phyloP scores from a whole-genome alignment of 352 stramenopile genomes.

The Pythium volutum region DNA sequence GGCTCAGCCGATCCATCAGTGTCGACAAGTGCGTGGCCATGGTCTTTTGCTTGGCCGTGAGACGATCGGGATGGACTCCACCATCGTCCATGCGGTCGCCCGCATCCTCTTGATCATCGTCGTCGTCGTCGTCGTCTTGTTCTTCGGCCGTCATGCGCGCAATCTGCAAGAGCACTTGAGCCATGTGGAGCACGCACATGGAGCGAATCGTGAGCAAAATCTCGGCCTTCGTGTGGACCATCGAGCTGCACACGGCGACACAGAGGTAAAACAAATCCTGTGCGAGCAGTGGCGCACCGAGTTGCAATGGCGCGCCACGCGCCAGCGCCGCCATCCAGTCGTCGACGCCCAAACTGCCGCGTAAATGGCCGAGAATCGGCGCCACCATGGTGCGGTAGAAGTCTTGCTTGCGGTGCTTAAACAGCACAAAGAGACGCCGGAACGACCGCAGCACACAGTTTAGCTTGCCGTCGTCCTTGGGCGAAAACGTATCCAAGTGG shows the following conservation, averaged over 20 bases:
- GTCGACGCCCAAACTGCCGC: conserved; percentile 36
- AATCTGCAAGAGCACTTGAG: conserved; percentile 70
- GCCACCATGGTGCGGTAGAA: conserved; percentile 53
- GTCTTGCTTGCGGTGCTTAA: conserved; percentile 42
- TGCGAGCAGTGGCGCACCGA: conserved; percentile 58
- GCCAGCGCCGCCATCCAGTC: conserved; percentile 50
- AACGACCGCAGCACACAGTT: conserved; percentile 68
- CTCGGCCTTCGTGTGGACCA: conserved; percentile 72
- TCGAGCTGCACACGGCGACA: conserved; percentile 73
- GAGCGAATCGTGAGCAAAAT: conserved; percentile 77
- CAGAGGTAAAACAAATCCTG: conserved; percentile 78
- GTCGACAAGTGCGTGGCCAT: conserved; percentile 10
- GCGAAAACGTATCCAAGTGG: conserved; percentile 64
- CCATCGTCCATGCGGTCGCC: conserved; percentile 19
- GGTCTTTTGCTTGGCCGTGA: conserved; percentile 32
- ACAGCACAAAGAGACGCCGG: conserved; percentile 51
- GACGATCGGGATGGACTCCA: conserved; percentile 31
- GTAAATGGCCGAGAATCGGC: conserved; percentile 49
- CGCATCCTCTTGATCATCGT: conserved; percentile 20
- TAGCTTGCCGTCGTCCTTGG: conserved; percentile 77
- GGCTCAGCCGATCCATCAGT: conserved; percentile 51
- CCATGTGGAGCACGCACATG: conserved; percentile 77
- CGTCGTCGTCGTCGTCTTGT: conserved; percentile 42
- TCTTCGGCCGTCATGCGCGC: conserved; percentile 52
- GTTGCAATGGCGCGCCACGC: conserved; percentile 44